These are phyloP conservation scores for Acrasis kona DNA, from an alignment of 78 protist species.

Conservation along the genomic window DNA sequence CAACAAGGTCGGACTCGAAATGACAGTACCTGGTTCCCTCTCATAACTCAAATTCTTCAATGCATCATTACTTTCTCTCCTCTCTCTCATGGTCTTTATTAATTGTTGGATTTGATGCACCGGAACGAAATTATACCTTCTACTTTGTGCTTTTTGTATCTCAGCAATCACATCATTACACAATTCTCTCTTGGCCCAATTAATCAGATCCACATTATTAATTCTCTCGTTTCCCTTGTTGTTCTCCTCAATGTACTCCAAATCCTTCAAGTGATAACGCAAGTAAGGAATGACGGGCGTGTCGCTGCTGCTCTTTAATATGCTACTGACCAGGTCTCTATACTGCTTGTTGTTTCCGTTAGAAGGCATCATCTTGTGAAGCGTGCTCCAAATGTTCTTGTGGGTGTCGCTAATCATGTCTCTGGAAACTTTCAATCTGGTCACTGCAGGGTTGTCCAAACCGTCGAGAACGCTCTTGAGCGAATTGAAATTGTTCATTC, in stretches of 20 bases:
- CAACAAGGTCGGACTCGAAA: too few species aligned
- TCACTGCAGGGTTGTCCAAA: slow-evolving; percentile 43
- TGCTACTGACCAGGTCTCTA: too few species aligned
- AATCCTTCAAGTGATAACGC: slow-evolving; percentile 53
- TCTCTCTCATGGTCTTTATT: neutral
- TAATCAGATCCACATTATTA: slow-evolving; percentile 38
- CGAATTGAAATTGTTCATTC: slow-evolving; percentile 51
- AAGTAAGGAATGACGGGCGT: slow-evolving; percentile 53
- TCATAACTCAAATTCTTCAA: too few species aligned
- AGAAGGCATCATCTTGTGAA: slow-evolving; percentile 45
- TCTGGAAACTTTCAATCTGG: slow-evolving; percentile 50
- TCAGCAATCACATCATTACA: slow-evolving; percentile 24
- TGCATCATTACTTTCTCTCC: neutral
- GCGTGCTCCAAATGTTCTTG: neutral
- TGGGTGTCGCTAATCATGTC: slow-evolving; percentile 37
- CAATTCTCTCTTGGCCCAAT: slow-evolving; percentile 45
- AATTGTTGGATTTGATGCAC: slow-evolving; percentile 51
- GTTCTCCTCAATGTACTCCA: slow-evolving; percentile 62
- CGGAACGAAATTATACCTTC: slow-evolving; percentile 50
- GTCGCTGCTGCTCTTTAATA: slow-evolving; percentile 5
- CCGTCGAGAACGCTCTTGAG: slow-evolving; percentile 62
- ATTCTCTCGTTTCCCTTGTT: slow-evolving; percentile 32
- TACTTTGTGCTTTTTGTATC: slow-evolving; percentile 46
- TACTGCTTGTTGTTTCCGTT: slow-evolving; percentile 50
- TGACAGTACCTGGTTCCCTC: too few species aligned